Percentiles rank a stretch among this genome's conserved stretches.
phyloP scores from a whole-genome alignment of 202 grass and related monocot genomes.

The Bolboschoenoplectus hybrid region DNA sequence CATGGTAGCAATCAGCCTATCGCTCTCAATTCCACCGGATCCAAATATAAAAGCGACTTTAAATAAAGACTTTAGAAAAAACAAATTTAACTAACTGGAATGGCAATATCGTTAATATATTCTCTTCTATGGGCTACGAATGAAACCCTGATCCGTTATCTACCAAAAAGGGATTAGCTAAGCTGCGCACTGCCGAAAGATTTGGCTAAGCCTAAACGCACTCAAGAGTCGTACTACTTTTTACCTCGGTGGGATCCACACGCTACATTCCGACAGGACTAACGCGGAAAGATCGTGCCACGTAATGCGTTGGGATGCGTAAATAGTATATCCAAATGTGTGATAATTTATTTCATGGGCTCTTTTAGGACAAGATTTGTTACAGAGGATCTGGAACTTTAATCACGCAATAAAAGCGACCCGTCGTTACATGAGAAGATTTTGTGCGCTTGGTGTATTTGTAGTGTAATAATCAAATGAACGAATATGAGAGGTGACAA shows the following conservation, averaged over 20 bases:
- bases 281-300: conserved; percentile 2
- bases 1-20: not conserved
- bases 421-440: not conserved
- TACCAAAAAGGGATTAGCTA: conserved; percentile 20
- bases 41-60: not conserved
- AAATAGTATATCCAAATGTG: conserved; percentile 8
- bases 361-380: conserved; percentile 6
- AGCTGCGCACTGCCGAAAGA: not conserved
- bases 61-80: not conserved
- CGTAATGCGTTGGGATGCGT: conserved; percentile 11
- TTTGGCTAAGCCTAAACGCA: conserved; percentile 21
- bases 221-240: not conserved
- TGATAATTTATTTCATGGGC: not conserved
- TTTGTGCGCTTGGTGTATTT: not conserved
- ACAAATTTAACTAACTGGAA: not conserved
- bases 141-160: not conserved
- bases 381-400: not conserved
- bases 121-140: not conserved
- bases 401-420: conserved; percentile 26
- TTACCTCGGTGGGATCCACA: conserved; percentile 34
- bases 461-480: not conserved
- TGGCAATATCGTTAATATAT: conserved; percentile 33
- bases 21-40: conserved; percentile 5
- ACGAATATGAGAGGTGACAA: too few relatives aligned
- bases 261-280: not conserved